Percentiles rank a stretch among this genome's conserved stretches.
phyloP scores from a whole-genome alignment of 164 flowering plant genomes.

The Pachysandra terminalis region DNA sequence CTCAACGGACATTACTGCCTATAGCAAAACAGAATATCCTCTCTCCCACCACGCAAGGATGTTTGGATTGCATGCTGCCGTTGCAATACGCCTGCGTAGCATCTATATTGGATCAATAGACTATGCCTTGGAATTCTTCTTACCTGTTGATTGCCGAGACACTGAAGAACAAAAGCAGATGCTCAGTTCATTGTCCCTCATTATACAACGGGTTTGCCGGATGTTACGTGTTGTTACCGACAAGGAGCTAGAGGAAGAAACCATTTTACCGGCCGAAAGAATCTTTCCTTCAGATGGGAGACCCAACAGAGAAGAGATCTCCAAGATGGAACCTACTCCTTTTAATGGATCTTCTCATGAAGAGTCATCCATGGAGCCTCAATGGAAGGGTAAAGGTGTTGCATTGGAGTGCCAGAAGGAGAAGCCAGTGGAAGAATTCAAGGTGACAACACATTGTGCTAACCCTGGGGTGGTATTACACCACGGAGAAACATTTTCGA shows the following conservation, averaged over 20 bases:
- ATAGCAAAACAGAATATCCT: slow-evolving; percentile 68
- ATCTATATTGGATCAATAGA: slow-evolving; percentile 44
- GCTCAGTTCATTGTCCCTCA: slow-evolving; percentile 40
- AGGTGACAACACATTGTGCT: slow-evolving; percentile 36
- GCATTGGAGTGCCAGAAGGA: slow-evolving; percentile 25
- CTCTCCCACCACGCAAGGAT: slow-evolving; percentile 77
- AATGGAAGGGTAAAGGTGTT: slow-evolving; percentile 19
- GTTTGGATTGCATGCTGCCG: slow-evolving; percentile 58
- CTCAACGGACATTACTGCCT: slow-evolving; percentile 50
- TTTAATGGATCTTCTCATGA: slow-evolving; percentile 20
- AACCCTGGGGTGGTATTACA: slow-evolving; percentile 14
- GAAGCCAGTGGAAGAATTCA: slow-evolving; percentile 21
- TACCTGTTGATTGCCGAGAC: slow-evolving; percentile 32
- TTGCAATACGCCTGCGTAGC: slow-evolving; percentile 64
- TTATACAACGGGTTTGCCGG: slow-evolving; percentile 44
- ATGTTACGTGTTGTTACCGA: slow-evolving; percentile 47
- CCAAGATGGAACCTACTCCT: slow-evolving; percentile 9
- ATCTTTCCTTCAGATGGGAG: slow-evolving; percentile 24
- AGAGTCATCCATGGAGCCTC: slow-evolving; percentile 29
- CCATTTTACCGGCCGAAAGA: no score
- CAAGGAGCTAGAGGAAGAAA: slow-evolving; percentile 51
- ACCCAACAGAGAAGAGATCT: slow-evolving; percentile 17
- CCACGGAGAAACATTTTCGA: slow-evolving; percentile 17
- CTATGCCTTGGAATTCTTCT: slow-evolving; percentile 56
- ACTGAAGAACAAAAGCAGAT: slow-evolving; percentile 32